These are phyloP conservation scores for Hypoxylon crocopeplum DNA, from an alignment of 495 filamentous ascomycete species.

Conservation along the genomic window DNA sequence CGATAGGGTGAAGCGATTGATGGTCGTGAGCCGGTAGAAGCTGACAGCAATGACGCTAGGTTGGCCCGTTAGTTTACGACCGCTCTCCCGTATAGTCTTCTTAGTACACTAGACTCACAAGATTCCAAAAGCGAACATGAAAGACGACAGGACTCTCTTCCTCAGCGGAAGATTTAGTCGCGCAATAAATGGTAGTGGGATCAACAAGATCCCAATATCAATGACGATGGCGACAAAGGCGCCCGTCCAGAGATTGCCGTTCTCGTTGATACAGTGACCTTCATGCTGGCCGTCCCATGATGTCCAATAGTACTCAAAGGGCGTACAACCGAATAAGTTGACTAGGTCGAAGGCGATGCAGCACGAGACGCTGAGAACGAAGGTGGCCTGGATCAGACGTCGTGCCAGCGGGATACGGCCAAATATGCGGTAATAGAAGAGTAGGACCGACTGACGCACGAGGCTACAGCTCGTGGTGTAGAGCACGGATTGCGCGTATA, in stretches of 20 bases:
- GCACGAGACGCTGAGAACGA: slow-evolving; percentile 47
- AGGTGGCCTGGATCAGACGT: slow-evolving; percentile 35
- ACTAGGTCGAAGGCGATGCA: slow-evolving; percentile 51
- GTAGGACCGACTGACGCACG: slow-evolving; percentile 49
- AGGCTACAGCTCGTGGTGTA: slow-evolving; percentile 16
- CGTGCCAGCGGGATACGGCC: slow-evolving; percentile 4
- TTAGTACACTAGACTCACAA: slow-evolving; percentile 8
- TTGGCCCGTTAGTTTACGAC: neutral
- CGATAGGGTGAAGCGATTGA: slow-evolving; percentile 8
- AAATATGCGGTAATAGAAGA: slow-evolving; percentile 51
- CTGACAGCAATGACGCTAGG: slow-evolving; percentile 10
- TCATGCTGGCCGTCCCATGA: slow-evolving; percentile 48
- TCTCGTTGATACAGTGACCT: slow-evolving; percentile 55
- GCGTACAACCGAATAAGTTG: slow-evolving; percentile 53
- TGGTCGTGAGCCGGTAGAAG: neutral
- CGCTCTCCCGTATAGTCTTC: neutral
- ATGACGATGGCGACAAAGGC: slow-evolving; percentile 54
- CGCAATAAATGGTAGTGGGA: slow-evolving; percentile 43
- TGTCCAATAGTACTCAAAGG: slow-evolving; percentile 50
- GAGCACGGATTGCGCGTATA: neutral
- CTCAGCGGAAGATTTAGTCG: slow-evolving; percentile 1
- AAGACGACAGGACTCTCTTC: neutral
- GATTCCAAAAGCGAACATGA: slow-evolving; percentile 19
- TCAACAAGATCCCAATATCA: slow-evolving; percentile 10
- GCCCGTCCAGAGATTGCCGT: slow-evolving; percentile 54